Percentiles rank a stretch among this genome's conserved stretches.
These are phyloP conservation scores for Hanseniaspora pseudoguilliermondii DNA, from an alignment of 805 yeast genomes.

Conservation along the genomic window DNA sequence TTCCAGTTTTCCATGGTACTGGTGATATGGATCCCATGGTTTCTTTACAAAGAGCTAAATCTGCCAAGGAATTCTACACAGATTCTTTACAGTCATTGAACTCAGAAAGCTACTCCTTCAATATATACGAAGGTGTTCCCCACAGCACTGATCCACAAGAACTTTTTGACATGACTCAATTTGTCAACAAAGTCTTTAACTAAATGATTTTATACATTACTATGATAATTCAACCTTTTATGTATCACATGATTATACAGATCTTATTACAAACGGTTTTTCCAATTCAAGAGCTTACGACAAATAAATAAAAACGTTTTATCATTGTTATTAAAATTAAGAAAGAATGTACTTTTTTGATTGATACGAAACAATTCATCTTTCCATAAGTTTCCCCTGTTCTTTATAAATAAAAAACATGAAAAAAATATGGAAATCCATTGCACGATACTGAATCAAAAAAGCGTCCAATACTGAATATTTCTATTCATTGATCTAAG, in stretches of 20 bases:
- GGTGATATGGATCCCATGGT: slow-evolving; percentile 70
- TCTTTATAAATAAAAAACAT: too few relatives aligned
- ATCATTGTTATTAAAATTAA: neutral
- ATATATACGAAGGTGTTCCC: slow-evolving; percentile 47
- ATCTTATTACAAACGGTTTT: neutral
- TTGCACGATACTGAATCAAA: slow-evolving; percentile 7
- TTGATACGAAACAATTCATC: slow-evolving; percentile 11
- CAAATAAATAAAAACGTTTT: slow-evolving; percentile 6
- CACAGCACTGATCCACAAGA: slow-evolving; percentile 64
- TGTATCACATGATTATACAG: neutral
- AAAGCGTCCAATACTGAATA: slow-evolving; percentile 16
- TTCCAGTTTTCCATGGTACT: slow-evolving; percentile 82
- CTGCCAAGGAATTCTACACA: slow-evolving; percentile 37
- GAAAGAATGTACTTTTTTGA: slow-evolving; percentile 6
- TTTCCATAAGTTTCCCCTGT: neutral
- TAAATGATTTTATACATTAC: neutral
- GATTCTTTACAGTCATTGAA: slow-evolving; percentile 20
- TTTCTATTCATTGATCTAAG: slow-evolving; percentile 46
- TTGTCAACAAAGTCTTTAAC: slow-evolving; percentile 28
- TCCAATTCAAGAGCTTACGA: neutral
- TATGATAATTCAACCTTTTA: too few relatives aligned
- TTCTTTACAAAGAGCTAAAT: slow-evolving; percentile 21
- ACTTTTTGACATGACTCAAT: slow-evolving; percentile 39
- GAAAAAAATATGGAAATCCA: neutral
- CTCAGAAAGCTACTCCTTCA: slow-evolving; percentile 32